Evolutionary conservation across 75 land plant genomes (phyloP), one percentile per base, ranked within the genome.

Genomic region (Adiantum capillusveneris): DNA sequence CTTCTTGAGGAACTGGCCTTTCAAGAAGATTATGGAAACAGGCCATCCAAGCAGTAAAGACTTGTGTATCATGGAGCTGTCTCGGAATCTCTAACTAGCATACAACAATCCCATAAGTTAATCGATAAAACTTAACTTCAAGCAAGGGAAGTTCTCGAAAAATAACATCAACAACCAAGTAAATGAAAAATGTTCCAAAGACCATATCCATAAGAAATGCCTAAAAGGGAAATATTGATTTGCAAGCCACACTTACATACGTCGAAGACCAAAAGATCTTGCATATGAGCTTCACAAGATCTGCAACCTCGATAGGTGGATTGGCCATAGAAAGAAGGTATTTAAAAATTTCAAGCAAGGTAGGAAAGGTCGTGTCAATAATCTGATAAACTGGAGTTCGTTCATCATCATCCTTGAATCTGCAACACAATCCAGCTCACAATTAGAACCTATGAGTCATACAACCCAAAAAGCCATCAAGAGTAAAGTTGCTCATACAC

Each of bases 261-360:
- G 94, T 77, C 25, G 96, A 86, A 41, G 98, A 94, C 98, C 98
- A 94, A 71, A 94, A 94, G 26, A 94, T 90, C 78, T 94, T 94
- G 77, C 90, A 89, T 51, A 94, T 84, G 41, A 94, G 85, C 71
- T 94, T 94, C 67, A 94, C 79, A 12, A 89, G 61, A 50, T 94
- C 98, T 9, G 98, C 87, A 36, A 90, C 73, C 62, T 90, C 96
- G 45, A 90, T 45, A 20, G 91, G 19, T 41, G 98, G 98, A 59
- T 77, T 85, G 17, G 31, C 59, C 51, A 90, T 68, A 57, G 83
- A 86, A 43, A 90, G 74, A 53, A 94, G 91, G 25, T 66, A 70
- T 48, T 75, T 83, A 64, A 89, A 83, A 51, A 94, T 86, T 58
- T 74, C 83, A 39, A 94, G 76, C 46, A 94, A 75, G 50, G 67